phyloP scores from a whole-genome alignment of 2,329 filamentous ascomycete genomes.

The Verticillium tricorpus region DNA sequence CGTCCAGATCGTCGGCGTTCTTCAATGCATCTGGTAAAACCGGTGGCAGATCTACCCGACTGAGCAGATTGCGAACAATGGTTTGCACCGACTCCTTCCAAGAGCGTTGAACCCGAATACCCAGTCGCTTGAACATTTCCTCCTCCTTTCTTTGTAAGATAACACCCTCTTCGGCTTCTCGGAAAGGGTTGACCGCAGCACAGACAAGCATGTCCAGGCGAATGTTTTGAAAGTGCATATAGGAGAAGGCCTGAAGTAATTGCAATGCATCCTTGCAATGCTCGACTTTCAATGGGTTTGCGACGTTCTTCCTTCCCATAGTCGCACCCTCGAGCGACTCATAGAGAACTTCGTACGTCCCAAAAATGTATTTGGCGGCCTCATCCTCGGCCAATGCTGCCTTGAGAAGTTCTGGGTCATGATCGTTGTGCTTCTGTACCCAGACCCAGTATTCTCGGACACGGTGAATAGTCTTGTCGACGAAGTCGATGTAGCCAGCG shows the following conservation, averaged over 20 bases:
- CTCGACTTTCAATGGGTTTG: not conserved
- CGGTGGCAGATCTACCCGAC: not conserved
- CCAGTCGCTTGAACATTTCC: not conserved
- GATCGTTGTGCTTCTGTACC: not conserved
- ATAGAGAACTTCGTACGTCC: not conserved
- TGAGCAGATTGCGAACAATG: not conserved
- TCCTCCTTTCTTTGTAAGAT: not conserved
- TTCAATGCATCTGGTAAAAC: not conserved
- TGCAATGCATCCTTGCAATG: not conserved
- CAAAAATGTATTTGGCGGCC: not conserved
- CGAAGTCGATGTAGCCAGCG: not conserved
- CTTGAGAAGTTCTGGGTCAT: not conserved
- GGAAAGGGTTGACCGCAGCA: not conserved
- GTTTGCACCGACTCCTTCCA: not conserved
- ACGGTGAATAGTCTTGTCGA: not conserved
- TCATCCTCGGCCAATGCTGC: not conserved
- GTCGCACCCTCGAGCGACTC: not conserved
- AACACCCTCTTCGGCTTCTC: not conserved
- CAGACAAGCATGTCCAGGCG: not conserved
- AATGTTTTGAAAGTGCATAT: not conserved
- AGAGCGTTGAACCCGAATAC: not conserved
- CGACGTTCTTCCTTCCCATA: not conserved
- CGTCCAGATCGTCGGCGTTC: not conserved
- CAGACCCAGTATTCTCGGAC: not conserved
- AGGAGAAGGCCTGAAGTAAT: not conserved